phyloP scores from a whole-genome alignment of 495 filamentous ascomycete genomes.

The Penicillium cinerascens region DNA sequence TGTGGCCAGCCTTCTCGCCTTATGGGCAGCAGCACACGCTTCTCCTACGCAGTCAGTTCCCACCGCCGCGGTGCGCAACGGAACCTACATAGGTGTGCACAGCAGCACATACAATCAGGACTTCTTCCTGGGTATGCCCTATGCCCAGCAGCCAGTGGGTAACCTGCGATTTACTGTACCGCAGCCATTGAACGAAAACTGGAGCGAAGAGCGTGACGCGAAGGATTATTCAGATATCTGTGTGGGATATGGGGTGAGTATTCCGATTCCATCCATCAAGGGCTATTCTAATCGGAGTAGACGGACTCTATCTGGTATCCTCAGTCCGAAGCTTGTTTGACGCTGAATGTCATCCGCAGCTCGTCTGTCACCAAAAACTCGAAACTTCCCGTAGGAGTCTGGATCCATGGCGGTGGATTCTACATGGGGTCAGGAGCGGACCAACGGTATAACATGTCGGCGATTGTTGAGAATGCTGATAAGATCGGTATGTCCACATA shows the following conservation, averaged over 20 bases:
- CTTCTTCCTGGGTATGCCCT: slow-evolving; percentile 47
- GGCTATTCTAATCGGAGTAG: neutral
- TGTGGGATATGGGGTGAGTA: slow-evolving; percentile 40
- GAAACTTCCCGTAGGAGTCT: slow-evolving; percentile 48
- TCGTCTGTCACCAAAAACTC: slow-evolving; percentile 29
- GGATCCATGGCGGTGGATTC: slow-evolving; percentile 62
- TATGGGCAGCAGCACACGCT: slow-evolving; percentile 11
- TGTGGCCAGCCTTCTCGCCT: slow-evolving; percentile 9
- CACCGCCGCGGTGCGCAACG: slow-evolving; percentile 29
- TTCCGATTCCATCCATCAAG: neutral
- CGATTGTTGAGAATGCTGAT: slow-evolving; percentile 49
- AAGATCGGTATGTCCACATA: slow-evolving; percentile 32
- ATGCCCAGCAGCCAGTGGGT: slow-evolving; percentile 43
- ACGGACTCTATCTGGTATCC: slow-evolving; percentile 45
- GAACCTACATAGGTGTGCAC: slow-evolving; percentile 37
- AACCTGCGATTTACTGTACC: slow-evolving; percentile 47
- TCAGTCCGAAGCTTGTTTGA: slow-evolving; percentile 52
- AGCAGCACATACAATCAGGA: slow-evolving; percentile 40
- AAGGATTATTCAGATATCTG: slow-evolving; percentile 50
- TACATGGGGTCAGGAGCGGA: slow-evolving; percentile 46
- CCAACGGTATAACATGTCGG: slow-evolving; percentile 52
- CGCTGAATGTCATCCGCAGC: slow-evolving; percentile 51
- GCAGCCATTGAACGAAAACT: slow-evolving; percentile 42
- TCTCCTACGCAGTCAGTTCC: slow-evolving; percentile 13
- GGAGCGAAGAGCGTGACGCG: slow-evolving; percentile 35